Evolutionary conservation across 352 stramenopile genomes (phyloP), one percentile per base, ranked within the genome.

Genomic region (Globisporangium acanthophoron): DNA sequence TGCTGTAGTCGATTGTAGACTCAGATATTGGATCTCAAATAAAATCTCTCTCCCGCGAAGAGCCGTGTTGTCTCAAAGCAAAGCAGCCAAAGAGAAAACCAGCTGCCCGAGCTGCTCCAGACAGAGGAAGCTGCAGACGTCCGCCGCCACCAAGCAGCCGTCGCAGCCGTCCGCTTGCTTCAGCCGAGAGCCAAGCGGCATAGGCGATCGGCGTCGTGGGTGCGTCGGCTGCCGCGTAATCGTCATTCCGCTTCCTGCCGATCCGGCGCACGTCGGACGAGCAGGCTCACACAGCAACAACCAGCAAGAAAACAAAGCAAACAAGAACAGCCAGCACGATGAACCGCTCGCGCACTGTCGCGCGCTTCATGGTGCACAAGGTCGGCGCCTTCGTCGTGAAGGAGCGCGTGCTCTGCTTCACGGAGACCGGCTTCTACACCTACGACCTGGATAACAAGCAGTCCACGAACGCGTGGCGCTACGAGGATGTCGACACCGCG

Each of bases 331-430:
- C 33, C 33, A 1, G 5, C 35, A 35, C 27, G 54, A 79, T 89
- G 73, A 76, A 86, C 66, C 74, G 66, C 61, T 78, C 81, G 57
- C 72, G 73, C 53, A 76, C 86, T 46, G 58, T 87, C 31, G 83
- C 76, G 56, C 83, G 83, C 56, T 93, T 87, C 64, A 90, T 91
- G 80, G 81, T 93, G 55, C 74, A 88, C 69, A 93, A 91, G 54
- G 80, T 93, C 52, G 80, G 80, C 56, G 87, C 71, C 61, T 92
- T 92, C 58, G 79, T 88, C 49, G 69, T 88, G n/a, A 93, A 93
- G 59, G 83, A 91, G 66, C 83, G 83, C 54, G 80, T 91, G 60
- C 58, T 93, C 45, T 89, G 80, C 67, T 87, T 93, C n/a, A 78
- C 73, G 21, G 78, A 88, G 52, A 73, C 79, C 48, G 73, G 69